Percentiles rank a stretch among this genome's conserved stretches.
Conservation (phyloP, 352 stramenopile genomes). For the Globisporangium nodosum region DNA sequence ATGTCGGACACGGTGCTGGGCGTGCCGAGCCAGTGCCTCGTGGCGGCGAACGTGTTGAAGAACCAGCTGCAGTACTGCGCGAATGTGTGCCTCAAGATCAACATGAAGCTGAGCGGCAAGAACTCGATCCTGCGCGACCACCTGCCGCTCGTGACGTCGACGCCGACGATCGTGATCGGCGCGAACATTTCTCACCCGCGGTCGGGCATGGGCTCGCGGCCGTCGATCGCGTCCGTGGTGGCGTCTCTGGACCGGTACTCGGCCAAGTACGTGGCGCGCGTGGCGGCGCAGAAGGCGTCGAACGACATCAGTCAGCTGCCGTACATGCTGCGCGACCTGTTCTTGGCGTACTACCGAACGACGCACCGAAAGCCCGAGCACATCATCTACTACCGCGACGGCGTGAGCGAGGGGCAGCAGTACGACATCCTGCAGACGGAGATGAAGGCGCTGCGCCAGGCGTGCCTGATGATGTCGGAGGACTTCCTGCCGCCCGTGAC, state of each 20-base stretch:
- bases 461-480: conserved; percentile 38
- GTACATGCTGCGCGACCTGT: conserved; percentile 61
- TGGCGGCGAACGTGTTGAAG: conserved; percentile 36
- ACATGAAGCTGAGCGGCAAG: conserved; percentile 71
- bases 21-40: conserved; percentile 67
- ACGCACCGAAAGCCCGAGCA: conserved; percentile 71
- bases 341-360: conserved; percentile 67
- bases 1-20: conserved; percentile 62
- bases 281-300: conserved; percentile 39
- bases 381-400: conserved; percentile 85
- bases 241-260: conserved; percentile 68
- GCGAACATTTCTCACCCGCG: conserved; percentile 71
- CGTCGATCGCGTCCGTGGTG: conserved; percentile 74
- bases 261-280: conserved; percentile 55
- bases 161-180: conserved; percentile 74
- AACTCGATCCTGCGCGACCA: conserved; percentile 49
- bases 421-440: conserved; percentile 64
- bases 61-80: conserved; percentile 48
- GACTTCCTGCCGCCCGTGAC: conserved; percentile 54
- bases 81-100: conserved; percentile 73
- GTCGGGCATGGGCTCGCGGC: conserved; percentile 43
- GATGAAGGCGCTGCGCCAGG: conserved; percentile 39
- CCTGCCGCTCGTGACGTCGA: conserved; percentile 34
- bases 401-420: conserved; percentile 82
- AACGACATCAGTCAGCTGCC: conserved; percentile 56